phyloP scores from a whole-genome alignment of 495 filamentous ascomycete genomes.

The Copromyces sp. region DNA sequence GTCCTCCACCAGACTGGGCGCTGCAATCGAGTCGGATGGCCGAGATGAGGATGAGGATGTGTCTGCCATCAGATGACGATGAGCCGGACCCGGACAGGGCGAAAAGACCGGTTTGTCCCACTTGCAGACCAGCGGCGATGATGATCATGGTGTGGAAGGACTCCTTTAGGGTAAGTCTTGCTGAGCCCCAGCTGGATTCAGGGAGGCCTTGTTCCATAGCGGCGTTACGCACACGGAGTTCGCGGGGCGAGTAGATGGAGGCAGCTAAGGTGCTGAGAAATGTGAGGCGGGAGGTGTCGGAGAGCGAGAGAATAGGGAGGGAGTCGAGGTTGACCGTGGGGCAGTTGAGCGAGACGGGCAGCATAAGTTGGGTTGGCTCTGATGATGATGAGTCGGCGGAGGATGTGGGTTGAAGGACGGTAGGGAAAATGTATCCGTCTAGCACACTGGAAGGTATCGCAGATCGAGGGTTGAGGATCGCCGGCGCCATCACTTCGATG shows the following conservation, averaged over 20 bases:
- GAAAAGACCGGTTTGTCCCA: slow-evolving; percentile 26
- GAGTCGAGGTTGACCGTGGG: slow-evolving; percentile 33
- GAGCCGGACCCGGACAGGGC: slow-evolving; percentile 13
- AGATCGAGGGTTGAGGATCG: background rate
- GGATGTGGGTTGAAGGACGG: slow-evolving; percentile 3
- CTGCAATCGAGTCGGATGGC: slow-evolving; percentile 32
- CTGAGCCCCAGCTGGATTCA: background rate
- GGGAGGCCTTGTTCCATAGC: background rate
- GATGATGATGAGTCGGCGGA: background rate
- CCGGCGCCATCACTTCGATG: slow-evolving; percentile 31
- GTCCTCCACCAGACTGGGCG: slow-evolving; percentile 14
- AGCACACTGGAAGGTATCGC: slow-evolving; percentile 3
- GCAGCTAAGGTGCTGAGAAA: slow-evolving; percentile 30
- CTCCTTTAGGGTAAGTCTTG: slow-evolving; percentile 39
- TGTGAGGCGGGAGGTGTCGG: slow-evolving; percentile 12
- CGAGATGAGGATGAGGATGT: slow-evolving; percentile 32
- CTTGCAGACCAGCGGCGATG: slow-evolving; percentile 31
- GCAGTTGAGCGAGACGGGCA: slow-evolving; percentile 26
- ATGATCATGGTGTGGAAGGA: slow-evolving; percentile 37
- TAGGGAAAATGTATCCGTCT: slow-evolving; percentile 24
- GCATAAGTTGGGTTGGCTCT: slow-evolving; percentile 4
- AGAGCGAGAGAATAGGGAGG: slow-evolving; percentile 29
- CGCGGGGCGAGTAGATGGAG: slow-evolving; percentile 30
- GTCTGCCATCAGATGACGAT: slow-evolving; percentile 7
- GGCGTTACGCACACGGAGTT: slow-evolving; percentile 21